Conservation (phyloP, 192 early-diverging fungal species). For the Podila minutissima region DNA sequence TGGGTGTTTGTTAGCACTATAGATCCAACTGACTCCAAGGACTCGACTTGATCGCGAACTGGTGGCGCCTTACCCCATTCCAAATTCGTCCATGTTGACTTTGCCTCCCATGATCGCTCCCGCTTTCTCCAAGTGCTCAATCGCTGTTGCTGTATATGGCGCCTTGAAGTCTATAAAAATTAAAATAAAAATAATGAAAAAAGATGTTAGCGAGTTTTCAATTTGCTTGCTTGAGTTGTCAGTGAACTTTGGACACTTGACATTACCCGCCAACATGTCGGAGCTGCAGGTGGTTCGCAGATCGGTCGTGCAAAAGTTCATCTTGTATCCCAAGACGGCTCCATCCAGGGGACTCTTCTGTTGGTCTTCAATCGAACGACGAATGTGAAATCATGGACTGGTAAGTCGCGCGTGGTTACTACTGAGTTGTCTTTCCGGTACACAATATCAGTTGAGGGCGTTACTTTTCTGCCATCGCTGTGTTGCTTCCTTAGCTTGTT, state of each 20-base stretch:
- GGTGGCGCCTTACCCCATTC: constrained; percentile 78
- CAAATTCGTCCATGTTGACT: constrained; percentile 97
- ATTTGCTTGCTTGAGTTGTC: background rate
- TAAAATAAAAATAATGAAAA: background rate
- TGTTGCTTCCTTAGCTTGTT: constrained; percentile 33
- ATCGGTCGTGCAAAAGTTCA: constrained; percentile 75
- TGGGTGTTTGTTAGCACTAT: constrained; percentile 54
- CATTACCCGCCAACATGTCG: constrained; percentile 65
- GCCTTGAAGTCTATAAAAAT: constrained; percentile 67
- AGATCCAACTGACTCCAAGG: background rate
- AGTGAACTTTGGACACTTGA: too few relatives aligned
- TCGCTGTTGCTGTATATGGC: constrained; percentile 81
- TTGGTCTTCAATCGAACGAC: background rate
- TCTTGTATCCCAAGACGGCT: constrained; percentile 79
- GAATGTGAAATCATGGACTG: too few relatives aligned
- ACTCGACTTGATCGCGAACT: background rate
- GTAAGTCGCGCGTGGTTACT: background rate
- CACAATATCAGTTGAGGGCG: background rate
- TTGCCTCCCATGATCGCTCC: constrained; percentile 82
- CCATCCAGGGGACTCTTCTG: constrained; percentile 65
- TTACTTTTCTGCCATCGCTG: constrained; percentile 47
- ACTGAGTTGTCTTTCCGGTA: background rate
- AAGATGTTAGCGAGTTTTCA: background rate
- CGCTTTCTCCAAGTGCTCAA: constrained; percentile 63
- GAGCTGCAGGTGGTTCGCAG: constrained; percentile 85